These are phyloP conservation scores for Sporisorium graminicola DNA, from an alignment of 1,284 basidiomycete species.

Conservation along the genomic window DNA sequence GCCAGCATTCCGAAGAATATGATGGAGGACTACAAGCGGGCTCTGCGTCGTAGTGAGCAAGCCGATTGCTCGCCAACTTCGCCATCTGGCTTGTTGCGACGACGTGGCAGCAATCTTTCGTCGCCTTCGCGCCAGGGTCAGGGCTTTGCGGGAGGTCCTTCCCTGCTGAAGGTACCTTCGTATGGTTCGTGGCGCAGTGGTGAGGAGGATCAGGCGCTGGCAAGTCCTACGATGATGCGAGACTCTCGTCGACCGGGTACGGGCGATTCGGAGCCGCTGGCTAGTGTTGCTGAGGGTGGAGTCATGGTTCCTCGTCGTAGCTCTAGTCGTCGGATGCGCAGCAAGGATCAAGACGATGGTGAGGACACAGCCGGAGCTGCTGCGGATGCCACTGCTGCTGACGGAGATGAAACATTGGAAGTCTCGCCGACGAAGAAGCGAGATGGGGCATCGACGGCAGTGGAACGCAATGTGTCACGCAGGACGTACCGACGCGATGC, in stretches of 20 bases:
- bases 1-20: conserved; percentile 55
- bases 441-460: conserved; percentile 7
- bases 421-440: conserved; percentile 18
- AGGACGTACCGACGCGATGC: conserved; percentile 37
- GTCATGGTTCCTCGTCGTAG: conserved; percentile 38
- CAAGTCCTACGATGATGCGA: conserved; percentile 28
- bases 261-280: conserved; percentile 32
- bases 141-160: conserved; percentile 25
- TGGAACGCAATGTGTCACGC: conserved; percentile 27
- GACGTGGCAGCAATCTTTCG: conserved; percentile 29
- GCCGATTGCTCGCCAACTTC: conserved; percentile 17
- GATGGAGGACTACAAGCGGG: conserved; percentile 62
- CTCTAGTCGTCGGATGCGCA: conserved; percentile 31
- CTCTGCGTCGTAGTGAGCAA: conserved; percentile 31
- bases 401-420: neutral
- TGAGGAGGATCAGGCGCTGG: conserved; percentile 17
- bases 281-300: conserved; percentile 31
- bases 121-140: conserved; percentile 19
- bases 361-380: neutral
- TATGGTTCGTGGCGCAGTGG: conserved; percentile 35
- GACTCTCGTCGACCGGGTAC: conserved; percentile 27
- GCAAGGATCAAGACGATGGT: conserved; percentile 1
- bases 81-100: conserved; percentile 26
- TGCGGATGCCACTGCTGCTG: neutral
- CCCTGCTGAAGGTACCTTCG: conserved; percentile 32